A percentile compares a stretch with the other conserved stretches of the same genome.
These are phyloP conservation scores for Coelastrella sp. DNA, from an alignment of 139 green algal species.

Conservation along the genomic window DNA sequence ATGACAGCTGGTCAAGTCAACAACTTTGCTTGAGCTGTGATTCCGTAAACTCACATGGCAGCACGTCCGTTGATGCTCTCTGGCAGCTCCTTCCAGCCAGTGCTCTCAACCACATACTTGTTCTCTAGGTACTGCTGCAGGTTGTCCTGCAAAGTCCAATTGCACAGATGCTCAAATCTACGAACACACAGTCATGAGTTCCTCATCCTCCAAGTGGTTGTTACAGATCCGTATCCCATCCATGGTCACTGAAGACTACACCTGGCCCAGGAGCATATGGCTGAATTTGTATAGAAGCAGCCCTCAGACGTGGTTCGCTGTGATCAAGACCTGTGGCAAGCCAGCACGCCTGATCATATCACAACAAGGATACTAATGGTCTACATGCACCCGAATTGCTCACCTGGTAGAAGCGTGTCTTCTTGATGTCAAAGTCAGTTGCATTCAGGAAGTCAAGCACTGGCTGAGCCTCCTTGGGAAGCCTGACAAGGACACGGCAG, in stretches of 20 bases:
- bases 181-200: background rate
- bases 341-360: no score
- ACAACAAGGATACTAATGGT: background rate
- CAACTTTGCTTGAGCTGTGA: no score
- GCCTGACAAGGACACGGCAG: background rate
- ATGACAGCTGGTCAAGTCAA: no score
- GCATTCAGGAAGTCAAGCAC: slow-evolving; percentile 23
- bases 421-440: slow-evolving; percentile 43
- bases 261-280: no score
- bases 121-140: slow-evolving; percentile 45
- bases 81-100: slow-evolving; percentile 54
- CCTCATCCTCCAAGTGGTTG: background rate
- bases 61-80: slow-evolving; percentile 67
- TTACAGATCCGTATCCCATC: background rate
- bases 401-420: slow-evolving; percentile 16
- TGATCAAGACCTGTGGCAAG: no score
- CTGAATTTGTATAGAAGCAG: background rate
- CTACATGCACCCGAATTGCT: background rate
- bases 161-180: background rate
- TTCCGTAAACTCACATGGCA: slow-evolving; percentile 47
- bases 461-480: background rate
- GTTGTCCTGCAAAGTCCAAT: slow-evolving; percentile 18
- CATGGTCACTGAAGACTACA: background rate
- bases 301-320: no score
- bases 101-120: slow-evolving; percentile 35